Base-by-base conservation (phyloP, 495 filamentous ascomycete species). In the Neurospora discreta region DNA sequence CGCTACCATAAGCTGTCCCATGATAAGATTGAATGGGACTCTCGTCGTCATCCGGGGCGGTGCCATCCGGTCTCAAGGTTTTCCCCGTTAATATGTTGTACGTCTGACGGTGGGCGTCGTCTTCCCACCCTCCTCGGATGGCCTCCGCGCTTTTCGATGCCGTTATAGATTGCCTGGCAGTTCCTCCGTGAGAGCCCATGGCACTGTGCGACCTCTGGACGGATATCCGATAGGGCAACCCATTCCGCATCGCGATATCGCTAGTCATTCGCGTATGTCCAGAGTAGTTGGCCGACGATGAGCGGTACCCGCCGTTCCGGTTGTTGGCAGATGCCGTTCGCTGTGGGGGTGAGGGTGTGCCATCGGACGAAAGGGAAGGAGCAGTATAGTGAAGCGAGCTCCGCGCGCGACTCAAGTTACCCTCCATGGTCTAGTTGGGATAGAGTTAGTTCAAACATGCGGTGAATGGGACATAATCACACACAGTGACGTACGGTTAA, bases 341-440 rank as follows among this genome's bases (percentile, higher is more conserved):
- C 58, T 77, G 78, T 46, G 84, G 82, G 0, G 83, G 84, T 13
- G 84, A 80, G 15, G 84, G 84, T 41, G 84, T 85, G 7, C 76
- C 77, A 65, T 83, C 82, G 2, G 86, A 89, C 8, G 84, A 78
- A n/a, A 89, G 86, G 5, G 84, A 83, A 33, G 89, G 86, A 16
- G 89, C 85, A 8, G 86, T 85, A n/a, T 85, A 80, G 69, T 87
- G 86, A 33, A 95, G 84, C 4, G 92, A 89, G 70, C 88, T 91
- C 70, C 94, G 89, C 26, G 93, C 94, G 40, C 93, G 89, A 69
- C 85, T 90, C 30, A 97, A 81, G 77, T 97, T 97, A 20, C 90
- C 92, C 81, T 97, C 94, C 92, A 97, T 96, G 20, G 93, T 89
- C 94, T 97, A 75, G 6, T n/a, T 7, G 5, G 8, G 11, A 52